phyloP scores from a whole-genome alignment of 768 basidiomycete genomes.

The Tubosaeta brunneosetosa region DNA sequence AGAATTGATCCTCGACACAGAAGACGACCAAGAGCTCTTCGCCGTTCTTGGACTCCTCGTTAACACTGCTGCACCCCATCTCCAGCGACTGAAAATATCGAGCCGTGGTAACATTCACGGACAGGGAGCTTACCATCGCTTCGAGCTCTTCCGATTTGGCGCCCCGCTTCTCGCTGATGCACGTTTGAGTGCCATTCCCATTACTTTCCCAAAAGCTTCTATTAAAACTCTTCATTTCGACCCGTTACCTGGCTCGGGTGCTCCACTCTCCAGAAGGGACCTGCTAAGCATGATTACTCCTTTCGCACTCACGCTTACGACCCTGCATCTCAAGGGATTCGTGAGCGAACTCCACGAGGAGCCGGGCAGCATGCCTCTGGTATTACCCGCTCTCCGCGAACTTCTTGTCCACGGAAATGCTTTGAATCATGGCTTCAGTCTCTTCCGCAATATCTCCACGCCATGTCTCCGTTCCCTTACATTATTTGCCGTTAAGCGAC shows the following conservation, averaged over 20 bases:
- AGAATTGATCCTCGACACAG: slow-evolving; percentile 28
- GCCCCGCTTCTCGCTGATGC: slow-evolving; percentile 28
- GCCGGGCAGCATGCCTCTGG: slow-evolving; percentile 29
- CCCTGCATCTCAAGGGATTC: slow-evolving; percentile 30
- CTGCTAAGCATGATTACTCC: slow-evolving; percentile 29
- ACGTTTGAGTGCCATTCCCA: slow-evolving; percentile 31
- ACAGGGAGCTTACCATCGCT: slow-evolving; percentile 26
- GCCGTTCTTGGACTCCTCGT: slow-evolving; percentile 20
- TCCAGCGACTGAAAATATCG: slow-evolving; percentile 28
- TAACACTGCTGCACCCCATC: slow-evolving; percentile 22
- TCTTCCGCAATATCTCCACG: slow-evolving; percentile 33
- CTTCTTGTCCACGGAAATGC: slow-evolving; percentile 30
- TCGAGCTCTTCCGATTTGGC: slow-evolving; percentile 31
- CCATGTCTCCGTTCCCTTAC: slow-evolving; percentile 24
- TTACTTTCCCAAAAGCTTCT: slow-evolving; percentile 26
- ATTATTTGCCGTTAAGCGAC: slow-evolving; percentile 24
- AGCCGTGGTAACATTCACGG: slow-evolving; percentile 21
- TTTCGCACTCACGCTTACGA: slow-evolving; percentile 24
- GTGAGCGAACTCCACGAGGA: slow-evolving; percentile 32
- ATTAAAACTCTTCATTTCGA: slow-evolving; percentile 34
- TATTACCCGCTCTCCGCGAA: slow-evolving; percentile 28
- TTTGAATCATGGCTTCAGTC: slow-evolving; percentile 30
- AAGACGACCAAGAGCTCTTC: slow-evolving; percentile 29
- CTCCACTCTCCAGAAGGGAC: slow-evolving; percentile 25
- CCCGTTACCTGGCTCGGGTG: slow-evolving; percentile 27